Evolutionary conservation across 352 stramenopile genomes (phyloP).

Genomic region (Phytopythium kandeliae): DNA sequence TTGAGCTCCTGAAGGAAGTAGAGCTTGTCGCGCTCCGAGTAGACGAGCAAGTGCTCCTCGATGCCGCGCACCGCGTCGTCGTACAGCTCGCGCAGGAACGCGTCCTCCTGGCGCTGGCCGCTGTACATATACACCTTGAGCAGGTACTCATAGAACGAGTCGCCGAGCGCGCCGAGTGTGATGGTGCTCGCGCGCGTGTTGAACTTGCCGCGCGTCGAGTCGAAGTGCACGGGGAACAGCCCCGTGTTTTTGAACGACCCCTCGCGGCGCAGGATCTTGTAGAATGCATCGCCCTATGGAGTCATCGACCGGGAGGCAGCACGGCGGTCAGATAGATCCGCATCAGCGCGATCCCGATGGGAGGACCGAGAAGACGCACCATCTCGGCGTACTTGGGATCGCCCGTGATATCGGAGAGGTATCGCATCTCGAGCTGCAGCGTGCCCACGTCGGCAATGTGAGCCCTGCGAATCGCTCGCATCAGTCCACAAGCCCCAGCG

Average conservation of each 20-base stretch:
- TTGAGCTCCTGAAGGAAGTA: conserved; percentile 63
- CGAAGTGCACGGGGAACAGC: conserved; percentile 87
- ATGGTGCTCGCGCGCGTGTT: conserved; percentile 30
- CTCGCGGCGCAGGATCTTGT: conserved; percentile 62
- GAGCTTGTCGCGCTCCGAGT: conserved; percentile 49
- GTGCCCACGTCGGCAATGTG: conserved; percentile 82
- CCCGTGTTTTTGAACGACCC: conserved; percentile 72
- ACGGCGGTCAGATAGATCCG: neutral
- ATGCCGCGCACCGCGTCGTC: conserved; percentile 93
- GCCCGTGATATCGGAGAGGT: conserved; percentile 74
- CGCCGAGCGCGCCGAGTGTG: conserved; percentile 92
- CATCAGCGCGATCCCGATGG: too few species aligned
- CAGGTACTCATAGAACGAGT: conserved; percentile 99
- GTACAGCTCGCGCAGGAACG: conserved; percentile 85
- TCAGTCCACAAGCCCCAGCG: too few species aligned
- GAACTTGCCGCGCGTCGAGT: conserved; percentile 31
- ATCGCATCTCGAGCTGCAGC: conserved; percentile 78
- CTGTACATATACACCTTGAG: conserved; percentile 98
- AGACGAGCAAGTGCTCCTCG: conserved; percentile 86
- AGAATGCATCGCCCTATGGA: conserved; percentile 66
- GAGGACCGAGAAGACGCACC: conserved; percentile 30
- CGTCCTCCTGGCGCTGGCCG: conserved; percentile 62
- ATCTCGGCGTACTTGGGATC: conserved; percentile 65
- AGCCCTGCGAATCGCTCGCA: conserved; percentile 19
- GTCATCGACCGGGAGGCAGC: conserved; percentile 9